phyloP scores from a whole-genome alignment of 331 rosid genomes.

The Dryas integrifolia region DNA sequence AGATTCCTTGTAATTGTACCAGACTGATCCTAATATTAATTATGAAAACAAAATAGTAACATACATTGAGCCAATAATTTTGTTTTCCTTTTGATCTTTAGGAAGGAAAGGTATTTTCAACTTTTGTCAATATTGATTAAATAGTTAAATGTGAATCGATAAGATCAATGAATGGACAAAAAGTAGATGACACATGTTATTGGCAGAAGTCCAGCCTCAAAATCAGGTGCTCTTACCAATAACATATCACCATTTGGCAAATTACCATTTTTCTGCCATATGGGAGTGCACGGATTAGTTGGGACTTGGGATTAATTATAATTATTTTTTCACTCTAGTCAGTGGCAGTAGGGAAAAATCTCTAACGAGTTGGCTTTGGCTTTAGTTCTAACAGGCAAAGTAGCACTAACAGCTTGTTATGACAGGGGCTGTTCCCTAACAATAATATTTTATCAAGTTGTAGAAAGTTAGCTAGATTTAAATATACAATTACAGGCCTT shows the following conservation, averaged over 20 bases:
- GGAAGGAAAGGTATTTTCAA: too few relatives aligned
- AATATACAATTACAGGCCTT: neutral
- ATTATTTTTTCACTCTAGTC: neutral
- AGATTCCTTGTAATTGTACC: too few relatives aligned
- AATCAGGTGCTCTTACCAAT: neutral
- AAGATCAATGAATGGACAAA: too few relatives aligned
- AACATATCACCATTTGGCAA: neutral
- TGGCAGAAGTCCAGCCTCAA: neutral
- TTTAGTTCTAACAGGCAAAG: neutral
- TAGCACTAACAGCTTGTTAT: slow-evolving; percentile 24
- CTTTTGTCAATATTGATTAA: too few relatives aligned
- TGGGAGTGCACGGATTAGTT: neutral
- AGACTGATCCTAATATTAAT: neutral
- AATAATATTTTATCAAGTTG: neutral
- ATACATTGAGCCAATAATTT: neutral
- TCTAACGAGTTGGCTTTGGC: neutral
- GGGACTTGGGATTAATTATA: neutral
- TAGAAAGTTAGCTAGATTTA: slow-evolving; percentile 3
- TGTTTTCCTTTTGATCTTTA: too few relatives aligned
- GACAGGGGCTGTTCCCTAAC: slow-evolving; percentile 26
- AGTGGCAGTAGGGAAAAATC: neutral
- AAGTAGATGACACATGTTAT: neutral
- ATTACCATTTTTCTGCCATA: neutral
- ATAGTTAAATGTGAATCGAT: too few relatives aligned
- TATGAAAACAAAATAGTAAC: neutral